These are phyloP conservation scores for Fusarium heterosporum DNA, from an alignment of 2,329 filamentous ascomycete genomes.

Conservation along the genomic window DNA sequence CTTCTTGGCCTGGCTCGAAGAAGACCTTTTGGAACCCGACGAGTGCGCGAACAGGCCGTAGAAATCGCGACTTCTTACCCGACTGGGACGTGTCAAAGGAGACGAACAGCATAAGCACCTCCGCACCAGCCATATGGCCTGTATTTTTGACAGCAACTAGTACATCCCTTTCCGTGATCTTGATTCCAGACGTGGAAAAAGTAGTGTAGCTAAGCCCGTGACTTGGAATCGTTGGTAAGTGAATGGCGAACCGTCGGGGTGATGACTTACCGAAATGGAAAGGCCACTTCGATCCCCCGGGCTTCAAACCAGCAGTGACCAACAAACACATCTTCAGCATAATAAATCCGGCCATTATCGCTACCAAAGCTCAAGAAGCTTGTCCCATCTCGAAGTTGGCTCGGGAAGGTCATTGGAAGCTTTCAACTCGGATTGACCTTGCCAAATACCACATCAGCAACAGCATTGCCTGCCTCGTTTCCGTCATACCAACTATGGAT, in stretches of 20 bases:
- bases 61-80: constrained; percentile 13
- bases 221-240: neutral
- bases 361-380: constrained; percentile 23
- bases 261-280: constrained; percentile 19
- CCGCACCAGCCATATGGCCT: neutral
- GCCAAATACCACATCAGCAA: constrained; percentile 29
- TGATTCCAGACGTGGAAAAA: neutral
- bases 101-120: constrained; percentile 25
- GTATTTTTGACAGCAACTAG: constrained; percentile 8
- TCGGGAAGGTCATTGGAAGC: constrained; percentile 21
- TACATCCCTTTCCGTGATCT: neutral
- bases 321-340: constrained; percentile 31
- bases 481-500: constrained; percentile 35
- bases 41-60: constrained; percentile 5
- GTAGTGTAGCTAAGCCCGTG: constrained; percentile 31
- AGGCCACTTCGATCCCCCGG: constrained; percentile 8
- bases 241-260: rapidly evolving
- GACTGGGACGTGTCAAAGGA: neutral
- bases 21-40: constrained; percentile 8
- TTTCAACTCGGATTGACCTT: constrained; percentile 28
- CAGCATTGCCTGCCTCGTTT: constrained; percentile 25
- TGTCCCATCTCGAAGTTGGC: constrained; percentile 12
- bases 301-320: constrained; percentile 31
- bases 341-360: constrained; percentile 22
- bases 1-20: neutral